Evolutionary conservation across 2,329 filamentous ascomycete species (phyloP).

Genomic region (Epichloe baconii): DNA sequence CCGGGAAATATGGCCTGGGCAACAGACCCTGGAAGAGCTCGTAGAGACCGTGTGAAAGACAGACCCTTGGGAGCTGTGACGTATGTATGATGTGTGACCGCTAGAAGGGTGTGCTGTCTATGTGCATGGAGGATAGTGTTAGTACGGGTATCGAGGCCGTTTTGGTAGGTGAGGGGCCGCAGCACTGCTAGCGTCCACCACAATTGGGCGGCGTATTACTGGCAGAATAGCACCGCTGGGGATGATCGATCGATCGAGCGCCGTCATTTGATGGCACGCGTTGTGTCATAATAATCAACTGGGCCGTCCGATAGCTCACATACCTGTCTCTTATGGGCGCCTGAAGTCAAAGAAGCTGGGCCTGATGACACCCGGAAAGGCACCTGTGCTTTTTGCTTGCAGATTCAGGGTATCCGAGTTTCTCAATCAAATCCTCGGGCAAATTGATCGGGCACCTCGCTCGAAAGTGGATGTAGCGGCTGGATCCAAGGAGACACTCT

Average conservation of each 20-base stretch:
- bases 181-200: background rate
- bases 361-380: background rate
- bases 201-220: background rate
- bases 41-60: background rate
- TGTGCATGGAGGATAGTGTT: background rate
- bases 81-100: background rate
- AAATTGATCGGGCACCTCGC: background rate
- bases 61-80: background rate
- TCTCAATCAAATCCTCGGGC: background rate
- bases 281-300: background rate
- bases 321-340: background rate
- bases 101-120: background rate
- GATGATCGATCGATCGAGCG: constrained; percentile 4
- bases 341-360: background rate
- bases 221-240: background rate
- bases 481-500: background rate
- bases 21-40: background rate
- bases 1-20: background rate
- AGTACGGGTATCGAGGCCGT: background rate
- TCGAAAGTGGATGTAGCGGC: background rate
- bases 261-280: background rate
- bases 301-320: background rate
- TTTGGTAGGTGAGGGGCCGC: background rate
- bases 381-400: background rate
- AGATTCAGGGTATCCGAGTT: background rate